These are phyloP conservation scores for Venturia effusa DNA, from an alignment of 2,329 filamentous ascomycete species.

Conservation along the genomic window DNA sequence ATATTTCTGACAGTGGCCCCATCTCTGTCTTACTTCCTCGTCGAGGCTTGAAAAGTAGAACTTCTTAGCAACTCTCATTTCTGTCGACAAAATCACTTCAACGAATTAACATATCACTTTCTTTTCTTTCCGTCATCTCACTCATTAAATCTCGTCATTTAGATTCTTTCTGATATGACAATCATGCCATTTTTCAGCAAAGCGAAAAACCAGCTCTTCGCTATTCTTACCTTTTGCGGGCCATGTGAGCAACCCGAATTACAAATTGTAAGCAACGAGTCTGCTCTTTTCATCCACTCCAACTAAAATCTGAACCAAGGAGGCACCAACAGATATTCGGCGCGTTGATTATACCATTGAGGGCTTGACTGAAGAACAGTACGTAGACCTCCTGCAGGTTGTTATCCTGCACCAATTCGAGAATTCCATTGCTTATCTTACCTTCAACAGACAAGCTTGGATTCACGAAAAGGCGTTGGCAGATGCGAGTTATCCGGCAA, in stretches of 20 bases:
- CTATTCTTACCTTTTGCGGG: neutral
- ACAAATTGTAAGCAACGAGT: conserved; percentile 3
- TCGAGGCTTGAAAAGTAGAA: neutral
- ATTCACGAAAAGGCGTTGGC: conserved; percentile 6
- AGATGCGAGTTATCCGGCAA: neutral
- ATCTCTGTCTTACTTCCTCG: neutral
- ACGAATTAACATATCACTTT: neutral
- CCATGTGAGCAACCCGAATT: neutral
- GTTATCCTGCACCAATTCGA: neutral
- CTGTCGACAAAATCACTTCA: neutral
- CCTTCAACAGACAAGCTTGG: conserved; percentile 1
- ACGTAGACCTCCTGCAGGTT: conserved; percentile 21
- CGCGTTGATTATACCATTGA: conserved; percentile 33
- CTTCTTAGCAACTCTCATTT: neutral
- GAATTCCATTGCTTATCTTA: neutral
- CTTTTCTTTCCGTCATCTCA: neutral
- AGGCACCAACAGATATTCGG: conserved; percentile 13
- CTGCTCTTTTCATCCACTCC: neutral
- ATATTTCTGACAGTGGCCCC: neutral
- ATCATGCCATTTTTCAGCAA: conserved; percentile 6
- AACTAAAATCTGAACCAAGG: conserved; percentile 6
- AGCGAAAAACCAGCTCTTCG: neutral
- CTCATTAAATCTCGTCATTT: neutral
- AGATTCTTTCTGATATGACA: neutral
- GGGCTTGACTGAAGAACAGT: conserved; percentile 50